A percentile compares a stretch with the other conserved stretches of the same genome.
phyloP scores from a whole-genome alignment of 768 basidiomycete species.

The Chalciporus sphaerocephalus region DNA sequence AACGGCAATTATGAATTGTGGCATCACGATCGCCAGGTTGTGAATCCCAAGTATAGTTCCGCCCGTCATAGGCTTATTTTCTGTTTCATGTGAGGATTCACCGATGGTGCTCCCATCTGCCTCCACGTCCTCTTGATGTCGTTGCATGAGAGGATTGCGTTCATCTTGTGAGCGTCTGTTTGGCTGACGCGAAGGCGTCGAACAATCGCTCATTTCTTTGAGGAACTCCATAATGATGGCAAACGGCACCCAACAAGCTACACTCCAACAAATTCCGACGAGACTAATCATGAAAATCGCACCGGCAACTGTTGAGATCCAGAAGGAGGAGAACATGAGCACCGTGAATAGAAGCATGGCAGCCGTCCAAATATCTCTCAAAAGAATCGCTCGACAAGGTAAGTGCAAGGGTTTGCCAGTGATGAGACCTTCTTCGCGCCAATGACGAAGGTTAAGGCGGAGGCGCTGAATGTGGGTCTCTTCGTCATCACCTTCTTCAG shows the following conservation, averaged over 20 bases:
- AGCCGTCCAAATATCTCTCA: slow-evolving; percentile 91
- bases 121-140: slow-evolving; percentile 43
- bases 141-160: slow-evolving; percentile 54
- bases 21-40: slow-evolving; percentile 92
- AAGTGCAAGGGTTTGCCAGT: slow-evolving; percentile 71
- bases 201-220: slow-evolving; percentile 58
- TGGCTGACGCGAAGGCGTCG: slow-evolving; percentile 8
- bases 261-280: slow-evolving; percentile 93
- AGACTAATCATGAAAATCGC: slow-evolving; percentile 80
- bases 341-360: slow-evolving; percentile 77
- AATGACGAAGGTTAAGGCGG: slow-evolving; percentile 64
- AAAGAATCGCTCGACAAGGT: slow-evolving; percentile 85
- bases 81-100: slow-evolving; percentile 14
- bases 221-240: slow-evolving; percentile 96
- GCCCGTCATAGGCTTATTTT: slow-evolving; percentile 59
- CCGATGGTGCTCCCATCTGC: slow-evolving; percentile 38
- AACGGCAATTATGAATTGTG: slow-evolving; percentile 89
- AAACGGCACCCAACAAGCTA: slow-evolving; percentile 97
- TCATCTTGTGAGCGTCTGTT: slow-evolving; percentile 34
- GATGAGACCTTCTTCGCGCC: slow-evolving; percentile 80
- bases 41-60: slow-evolving; percentile 94
- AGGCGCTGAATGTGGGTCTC: slow-evolving; percentile 72
- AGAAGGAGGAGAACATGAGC: slow-evolving; percentile 81
- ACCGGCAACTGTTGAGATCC: slow-evolving; percentile 69
- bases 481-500: slow-evolving; percentile 61